phyloP scores from a whole-genome alignment of 805 yeast species.

The Yarrowia porcina region DNA sequence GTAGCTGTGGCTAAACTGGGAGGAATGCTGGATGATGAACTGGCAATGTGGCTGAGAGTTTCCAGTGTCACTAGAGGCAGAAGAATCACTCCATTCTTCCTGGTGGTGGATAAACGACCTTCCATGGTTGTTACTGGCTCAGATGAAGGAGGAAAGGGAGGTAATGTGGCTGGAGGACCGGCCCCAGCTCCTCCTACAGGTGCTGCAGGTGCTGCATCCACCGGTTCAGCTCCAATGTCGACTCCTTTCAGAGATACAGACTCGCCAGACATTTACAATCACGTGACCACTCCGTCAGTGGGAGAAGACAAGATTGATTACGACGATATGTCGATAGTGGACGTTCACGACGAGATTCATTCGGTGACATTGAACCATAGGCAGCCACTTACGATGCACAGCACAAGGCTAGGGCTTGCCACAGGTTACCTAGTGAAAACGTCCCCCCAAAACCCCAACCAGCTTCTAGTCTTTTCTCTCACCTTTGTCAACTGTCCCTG shows the following conservation, averaged over 20 bases:
- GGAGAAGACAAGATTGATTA: slow-evolving; percentile 26
- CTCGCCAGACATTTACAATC: slow-evolving; percentile 36
- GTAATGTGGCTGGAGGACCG: not conserved
- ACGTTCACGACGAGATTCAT: slow-evolving; percentile 35
- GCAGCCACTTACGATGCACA: slow-evolving; percentile 23
- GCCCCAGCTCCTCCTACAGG: not conserved
- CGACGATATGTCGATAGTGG: slow-evolving; percentile 34
- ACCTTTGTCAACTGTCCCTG: slow-evolving; percentile 32
- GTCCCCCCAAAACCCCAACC: slow-evolving; percentile 5
- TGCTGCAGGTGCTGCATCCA: not conserved
- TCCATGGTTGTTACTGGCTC: not conserved
- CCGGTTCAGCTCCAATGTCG: not conserved
- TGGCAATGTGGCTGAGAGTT: slow-evolving; percentile 35
- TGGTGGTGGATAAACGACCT: slow-evolving; percentile 2
- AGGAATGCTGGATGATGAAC: slow-evolving; percentile 37
- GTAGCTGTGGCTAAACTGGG: slow-evolving; percentile 40
- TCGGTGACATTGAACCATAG: slow-evolving; percentile 34
- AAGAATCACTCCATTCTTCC: slow-evolving; percentile 8
- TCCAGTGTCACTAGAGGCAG: not conserved
- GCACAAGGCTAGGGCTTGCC: slow-evolving; percentile 25
- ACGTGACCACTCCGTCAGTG: slow-evolving; percentile 12
- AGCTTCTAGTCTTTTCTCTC: slow-evolving; percentile 17
- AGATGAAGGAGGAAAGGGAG: not conserved
- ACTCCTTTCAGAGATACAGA: slow-evolving; percentile 30
- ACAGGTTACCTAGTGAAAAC: slow-evolving; percentile 33